Evolutionary conservation across 2,329 filamentous ascomycete genomes (phyloP), one percentile per base, ranked within the genome.

Genomic region (Fusarium nematophilum): DNA sequence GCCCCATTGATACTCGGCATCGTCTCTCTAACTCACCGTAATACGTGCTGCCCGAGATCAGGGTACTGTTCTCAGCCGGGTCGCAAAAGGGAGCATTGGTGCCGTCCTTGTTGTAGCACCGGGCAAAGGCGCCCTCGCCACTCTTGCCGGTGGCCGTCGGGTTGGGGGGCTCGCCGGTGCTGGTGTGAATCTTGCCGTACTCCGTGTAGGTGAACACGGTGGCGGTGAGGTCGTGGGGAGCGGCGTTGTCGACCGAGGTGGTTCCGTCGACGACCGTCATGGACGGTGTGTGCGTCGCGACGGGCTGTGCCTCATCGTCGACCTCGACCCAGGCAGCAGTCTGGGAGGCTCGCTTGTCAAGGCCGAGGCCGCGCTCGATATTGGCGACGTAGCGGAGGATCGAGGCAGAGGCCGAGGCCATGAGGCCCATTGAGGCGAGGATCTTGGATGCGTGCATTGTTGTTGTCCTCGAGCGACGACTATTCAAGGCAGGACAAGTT

Each of bases 291-390:
- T 81, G 72, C 9, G 83, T 86, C 38, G 70, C 75, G 13, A 57
- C 64, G 17, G 82, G 77, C 27, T 72, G 72, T 63, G 80, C 80
- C 36, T 80, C 75, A 44, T 78, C 75, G 67, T 80, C 75, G 57
- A 86, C 79, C 4, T 75, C 77, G 39, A 86, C 80, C 84, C 84
- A 86, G 27, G 79, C 75, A 15, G 77, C 78, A 6, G 78, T 77
- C 34, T 74, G 71, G n/a, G 69, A 69, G 39, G 72, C 65, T 38
- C 70, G 63, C 61, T 66, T 64, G 52, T 65, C 60, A 25, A 71
- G 49, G 40, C 57, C 46, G 18, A 60, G 29, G 31, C 54, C 54
- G 23, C 52, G 59, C 37, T 65, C 39, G 25, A 51, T 26, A 43
- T 62, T 51, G 55, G 53, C 43, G 46, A 46, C 45, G 53, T 64